Conservation (phyloP, 2,329 filamentous ascomycete genomes). For the Phaeophleospora eucalypticola region DNA sequence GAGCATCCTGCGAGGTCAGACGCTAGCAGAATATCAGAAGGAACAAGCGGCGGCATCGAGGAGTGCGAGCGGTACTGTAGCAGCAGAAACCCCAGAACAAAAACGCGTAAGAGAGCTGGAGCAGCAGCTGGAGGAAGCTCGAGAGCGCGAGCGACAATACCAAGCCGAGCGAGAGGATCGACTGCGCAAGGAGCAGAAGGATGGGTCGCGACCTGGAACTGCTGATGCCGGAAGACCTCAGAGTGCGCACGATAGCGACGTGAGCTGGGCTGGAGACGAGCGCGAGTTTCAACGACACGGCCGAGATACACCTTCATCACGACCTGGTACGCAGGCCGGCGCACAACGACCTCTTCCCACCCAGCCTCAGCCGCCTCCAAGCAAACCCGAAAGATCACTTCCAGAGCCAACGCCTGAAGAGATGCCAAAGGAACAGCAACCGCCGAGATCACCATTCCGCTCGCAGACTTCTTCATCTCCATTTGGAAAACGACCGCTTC, state of each 20-base stretch:
- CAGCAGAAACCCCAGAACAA: constrained; percentile 51
- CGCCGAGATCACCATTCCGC: constrained; percentile 39
- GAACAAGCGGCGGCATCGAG: constrained; percentile 50
- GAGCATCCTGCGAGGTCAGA: constrained; percentile 72
- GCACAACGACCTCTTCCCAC: constrained; percentile 30
- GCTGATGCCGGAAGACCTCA: constrained; percentile 22
- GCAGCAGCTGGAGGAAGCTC: constrained; percentile 62
- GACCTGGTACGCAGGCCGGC: constrained; percentile 35
- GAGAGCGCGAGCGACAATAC: constrained; percentile 63
- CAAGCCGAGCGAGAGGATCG: constrained; percentile 57
- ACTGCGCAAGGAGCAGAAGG: constrained; percentile 34
- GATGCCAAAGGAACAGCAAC: constrained; percentile 1
- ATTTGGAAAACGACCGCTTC: constrained; percentile 24
- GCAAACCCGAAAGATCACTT: constrained; percentile 19
- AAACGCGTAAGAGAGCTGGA: constrained; percentile 77
- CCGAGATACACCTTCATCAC: constrained; percentile 10
- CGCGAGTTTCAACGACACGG: constrained; percentile 58
- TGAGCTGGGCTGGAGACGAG: constrained; percentile 64
- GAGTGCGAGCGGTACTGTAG: constrained; percentile 33
- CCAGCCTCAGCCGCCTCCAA: constrained; percentile 14
- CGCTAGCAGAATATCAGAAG: constrained; percentile 79
- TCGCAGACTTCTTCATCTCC: constrained; percentile 43
- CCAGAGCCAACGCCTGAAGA: constrained; percentile 19
- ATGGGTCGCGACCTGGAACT: constrained; percentile 35
- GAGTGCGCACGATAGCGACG: constrained; percentile 50